Percentiles rank a stretch among this genome's conserved stretches.
Conservation (phyloP, 1,284 basidiomycete species). For the Heterobasidion parviporum region DNA sequence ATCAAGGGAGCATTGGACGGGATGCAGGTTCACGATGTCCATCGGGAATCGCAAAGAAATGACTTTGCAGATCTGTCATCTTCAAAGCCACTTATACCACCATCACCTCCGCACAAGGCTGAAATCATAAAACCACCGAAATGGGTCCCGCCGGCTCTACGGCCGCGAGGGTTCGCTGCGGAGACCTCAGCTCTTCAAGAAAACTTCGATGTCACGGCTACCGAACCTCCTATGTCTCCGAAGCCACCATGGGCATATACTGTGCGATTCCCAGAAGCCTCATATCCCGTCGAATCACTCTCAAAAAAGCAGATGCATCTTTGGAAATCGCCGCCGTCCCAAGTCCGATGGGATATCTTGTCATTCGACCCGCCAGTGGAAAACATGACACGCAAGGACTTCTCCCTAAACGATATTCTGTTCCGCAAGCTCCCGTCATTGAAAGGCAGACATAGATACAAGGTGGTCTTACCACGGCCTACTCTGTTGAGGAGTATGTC, state of each 20-base stretch:
- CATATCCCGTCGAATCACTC: slow-evolving; percentile 33
- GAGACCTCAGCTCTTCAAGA: slow-evolving; percentile 7
- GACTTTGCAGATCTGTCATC: slow-evolving; percentile 11
- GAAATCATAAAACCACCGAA: slow-evolving; percentile 19
- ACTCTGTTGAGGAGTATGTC: neutral
- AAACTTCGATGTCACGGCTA: slow-evolving; percentile 8
- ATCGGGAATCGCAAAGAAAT: slow-evolving; percentile 6
- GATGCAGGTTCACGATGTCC: slow-evolving; percentile 44
- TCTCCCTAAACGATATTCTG: slow-evolving; percentile 66
- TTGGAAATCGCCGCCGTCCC: slow-evolving; percentile 28
- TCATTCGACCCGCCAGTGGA: slow-evolving; percentile 73
- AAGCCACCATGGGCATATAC: slow-evolving; percentile 43
- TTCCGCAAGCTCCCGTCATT: slow-evolving; percentile 38
- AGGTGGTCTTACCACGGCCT: slow-evolving; percentile 43
- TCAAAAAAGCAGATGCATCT: slow-evolving; percentile 34
- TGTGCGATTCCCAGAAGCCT: slow-evolving; percentile 51
- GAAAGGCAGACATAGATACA: slow-evolving; percentile 41
- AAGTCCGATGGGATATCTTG: slow-evolving; percentile 58
- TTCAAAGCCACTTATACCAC: slow-evolving; percentile 1
- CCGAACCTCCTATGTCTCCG: slow-evolving; percentile 19
- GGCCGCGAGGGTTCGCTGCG: slow-evolving; percentile 18
- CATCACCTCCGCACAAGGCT: slow-evolving; percentile 8
- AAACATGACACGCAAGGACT: slow-evolving; percentile 50
- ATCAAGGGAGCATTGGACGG: slow-evolving; percentile 80
- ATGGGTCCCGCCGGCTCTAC: slow-evolving; percentile 54